Percentiles rank a stretch among this genome's conserved stretches.
phyloP scores from a whole-genome alignment of 2,329 filamentous ascomycete species.

The Fusarium liriodendri region DNA sequence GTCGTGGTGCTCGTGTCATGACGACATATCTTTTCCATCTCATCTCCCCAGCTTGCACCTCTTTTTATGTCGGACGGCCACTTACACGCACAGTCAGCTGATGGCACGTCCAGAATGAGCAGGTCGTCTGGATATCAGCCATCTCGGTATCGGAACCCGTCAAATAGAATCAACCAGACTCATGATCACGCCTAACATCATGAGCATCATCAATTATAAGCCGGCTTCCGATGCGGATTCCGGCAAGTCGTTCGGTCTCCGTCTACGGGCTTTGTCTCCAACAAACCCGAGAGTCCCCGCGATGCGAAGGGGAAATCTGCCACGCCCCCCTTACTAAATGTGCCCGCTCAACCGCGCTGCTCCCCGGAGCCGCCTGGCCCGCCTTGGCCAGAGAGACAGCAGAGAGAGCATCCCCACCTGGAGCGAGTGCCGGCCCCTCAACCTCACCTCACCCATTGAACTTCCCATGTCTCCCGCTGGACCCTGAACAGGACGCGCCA shows the following conservation, averaged over 20 bases:
- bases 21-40: slow-evolving; percentile 2
- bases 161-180: not conserved
- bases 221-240: slow-evolving; percentile 37
- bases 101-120: not conserved
- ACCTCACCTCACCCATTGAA: slow-evolving; percentile 16
- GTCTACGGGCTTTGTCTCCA: slow-evolving; percentile 21
- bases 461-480: slow-evolving; percentile 8
- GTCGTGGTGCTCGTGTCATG: not conserved
- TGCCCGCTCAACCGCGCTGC: slow-evolving; percentile 18
- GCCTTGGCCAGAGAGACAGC: slow-evolving; percentile 9
- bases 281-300: slow-evolving; percentile 12
- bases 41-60: not conserved
- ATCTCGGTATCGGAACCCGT: not conserved
- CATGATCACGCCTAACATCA: not conserved
- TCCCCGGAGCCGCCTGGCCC: slow-evolving; percentile 17
- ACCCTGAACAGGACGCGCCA: slow-evolving; percentile 23
- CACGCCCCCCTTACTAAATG: slow-evolving; percentile 9
- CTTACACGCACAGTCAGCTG: slow-evolving; percentile 1
- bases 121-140: slow-evolving; percentile 1
- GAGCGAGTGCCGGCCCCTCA: slow-evolving; percentile 31
- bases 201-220: not conserved
- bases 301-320: not conserved
- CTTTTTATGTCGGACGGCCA: not conserved
- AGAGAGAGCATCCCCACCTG: slow-evolving; percentile 24
- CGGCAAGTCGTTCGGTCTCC: slow-evolving; percentile 31